Base-by-base conservation (phyloP, 352 stramenopile genomes). In the Phytopythium delawarense region DNA sequence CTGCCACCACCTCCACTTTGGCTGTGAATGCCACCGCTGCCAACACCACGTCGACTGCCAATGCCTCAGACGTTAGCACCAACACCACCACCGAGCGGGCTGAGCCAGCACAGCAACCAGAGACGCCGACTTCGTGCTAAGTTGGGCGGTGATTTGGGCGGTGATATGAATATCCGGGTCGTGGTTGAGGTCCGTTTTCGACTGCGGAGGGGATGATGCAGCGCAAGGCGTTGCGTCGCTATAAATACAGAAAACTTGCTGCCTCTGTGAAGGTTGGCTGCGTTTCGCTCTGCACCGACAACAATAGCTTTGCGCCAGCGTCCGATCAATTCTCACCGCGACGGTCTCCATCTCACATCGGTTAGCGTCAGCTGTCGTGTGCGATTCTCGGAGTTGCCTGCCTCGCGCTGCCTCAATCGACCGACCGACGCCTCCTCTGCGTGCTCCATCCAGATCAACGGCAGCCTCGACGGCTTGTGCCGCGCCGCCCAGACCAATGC, bases 401-500 rank as follows among this genome's bases (percentile, higher is more conserved):
- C 46, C 46, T 32, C 46, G 11, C 46, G 8, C 21, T 9, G 21
- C 46, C 11, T 34, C 21, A 23, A 30, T 34, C 21, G 46, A 30
- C 21, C n/a, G 45, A 51, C 45, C 7, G 21, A 51, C 9, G 30
- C 44, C n/a, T 50, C 40, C 20, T 48, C 20, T 9, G 40, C 20
- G 40, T 23, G 40, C 40, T 48, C 18, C 40, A 48, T 48, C 40
- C 23, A 12, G 40, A 48, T 16, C 40, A 48, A 16, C 7, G 9
- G 11, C 44, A 13, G 18, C n/a, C 8, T 7, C n/a, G 2, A 3
- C 40, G 40, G 40, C 40, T 11, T 48, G 44, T 16, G 20, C 6
- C 44, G 21, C 13, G 23, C 21, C 23, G 46, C 11, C 46, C 13
- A 52, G 50, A 48, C 28, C 23, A 49, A 90, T 90, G 83, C 83